Evolutionary conservation across 2,329 filamentous ascomycete genomes (phyloP).

Genomic region (Graphium sp.): DNA sequence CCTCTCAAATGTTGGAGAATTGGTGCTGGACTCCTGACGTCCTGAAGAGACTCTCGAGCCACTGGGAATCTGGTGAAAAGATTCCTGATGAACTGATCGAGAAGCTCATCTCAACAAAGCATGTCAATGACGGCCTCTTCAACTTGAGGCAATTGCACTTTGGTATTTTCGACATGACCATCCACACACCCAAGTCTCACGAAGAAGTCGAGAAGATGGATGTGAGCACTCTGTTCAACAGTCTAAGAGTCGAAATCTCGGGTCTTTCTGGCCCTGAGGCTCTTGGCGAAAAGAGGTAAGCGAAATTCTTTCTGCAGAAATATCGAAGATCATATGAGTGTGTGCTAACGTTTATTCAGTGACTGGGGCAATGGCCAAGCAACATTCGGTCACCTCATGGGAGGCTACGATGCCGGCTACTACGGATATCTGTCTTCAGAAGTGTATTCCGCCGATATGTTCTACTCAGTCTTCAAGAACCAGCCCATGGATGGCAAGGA

Average conservation of each 20-base stretch:
- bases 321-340: background rate
- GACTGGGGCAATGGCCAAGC: conserved; percentile 65
- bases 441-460: conserved; percentile 79
- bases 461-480: conserved; percentile 61
- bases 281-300: conserved; percentile 37
- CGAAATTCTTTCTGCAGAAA: conserved; percentile 3
- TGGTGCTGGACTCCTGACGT: conserved; percentile 57
- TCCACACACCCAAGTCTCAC: conserved; percentile 56
- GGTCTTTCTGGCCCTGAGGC: conserved; percentile 61
- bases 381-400: conserved; percentile 68
- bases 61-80: conserved; percentile 52
- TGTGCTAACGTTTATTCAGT: conserved; percentile 13
- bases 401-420: conserved; percentile 74
- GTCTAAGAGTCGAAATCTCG: conserved; percentile 52
- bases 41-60: conserved; percentile 49
- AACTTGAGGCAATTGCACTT: conserved; percentile 68
- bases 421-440: conserved; percentile 61
- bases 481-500: conserved; percentile 63
- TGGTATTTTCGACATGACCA: conserved; percentile 69
- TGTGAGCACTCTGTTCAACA: conserved; percentile 52
- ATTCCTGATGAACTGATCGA: conserved; percentile 63
- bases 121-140: conserved; percentile 66
- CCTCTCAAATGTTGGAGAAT: conserved; percentile 59
- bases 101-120: conserved; percentile 60
- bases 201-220: conserved; percentile 51